Base-by-base conservation (phyloP, 2,329 filamentous ascomycete species). In the Neonectria ditissima region DNA sequence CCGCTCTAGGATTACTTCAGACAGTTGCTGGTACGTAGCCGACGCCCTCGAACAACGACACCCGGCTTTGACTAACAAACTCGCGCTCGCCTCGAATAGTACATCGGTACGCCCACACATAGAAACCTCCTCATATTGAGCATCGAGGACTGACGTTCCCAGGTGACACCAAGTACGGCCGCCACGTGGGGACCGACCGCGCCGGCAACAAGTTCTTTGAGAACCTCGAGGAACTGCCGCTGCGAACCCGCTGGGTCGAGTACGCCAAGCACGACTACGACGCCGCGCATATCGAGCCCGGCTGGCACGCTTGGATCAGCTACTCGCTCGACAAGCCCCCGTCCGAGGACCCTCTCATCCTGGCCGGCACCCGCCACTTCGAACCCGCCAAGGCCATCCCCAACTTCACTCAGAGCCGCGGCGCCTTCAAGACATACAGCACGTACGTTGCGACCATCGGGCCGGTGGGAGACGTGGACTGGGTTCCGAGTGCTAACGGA, bases 201-300 rank as follows among this genome's bases (percentile, higher is more conserved):
- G 97, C 90, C 78, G 97, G 96, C 80, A 99, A 99, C 89, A 98
- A 97, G 84, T 99, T 87, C 87, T 99, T 89, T 80, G 96, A 99
- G 87, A 97, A 99, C 85, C 81, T 89, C 76, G 94, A 98, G 78
- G 96, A 99, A 81, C 86, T 99, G 64, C 96, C 96, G 62, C 94
- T 97, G 75, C 92, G 95, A 76, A 97, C 94, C 73, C 89, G 94
- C 85, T 99, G 97, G 96, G 92, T 99, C 69, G 94, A 98, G 81
- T 99, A 97, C 86, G 95, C 93, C 83, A 87, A 92, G 80, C 86
- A 92, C 74, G 93, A 98, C 80, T 92, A 86, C 77, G 92, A 96
- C 74, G 84, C 92, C 66, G 88, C 88, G 63, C 93, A 97, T 58
- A 92, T 97, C 74, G 95, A 98, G 81, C 94, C 95, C 54, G 92